These are phyloP conservation scores for Emericellopsis cladophorae DNA, from an alignment of 2,329 filamentous ascomycete genomes.

Conservation along the genomic window DNA sequence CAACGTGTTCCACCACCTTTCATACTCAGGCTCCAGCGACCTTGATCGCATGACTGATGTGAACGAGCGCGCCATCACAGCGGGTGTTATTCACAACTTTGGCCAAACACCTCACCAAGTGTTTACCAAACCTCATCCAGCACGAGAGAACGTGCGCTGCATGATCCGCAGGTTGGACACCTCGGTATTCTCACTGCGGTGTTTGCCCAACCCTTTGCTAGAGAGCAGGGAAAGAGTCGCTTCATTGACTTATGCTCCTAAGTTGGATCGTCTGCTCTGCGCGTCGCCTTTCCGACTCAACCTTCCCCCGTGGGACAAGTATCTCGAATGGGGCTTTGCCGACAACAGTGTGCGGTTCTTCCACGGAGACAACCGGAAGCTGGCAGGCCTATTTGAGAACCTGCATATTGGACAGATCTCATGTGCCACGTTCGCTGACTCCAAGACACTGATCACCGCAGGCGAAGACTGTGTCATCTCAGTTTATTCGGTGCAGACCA, in stretches of 20 bases:
- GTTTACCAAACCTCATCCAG: slow-evolving; percentile 68
- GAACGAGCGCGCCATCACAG: slow-evolving; percentile 75
- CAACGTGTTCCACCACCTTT: slow-evolving; percentile 93
- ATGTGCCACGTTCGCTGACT: slow-evolving; percentile 73
- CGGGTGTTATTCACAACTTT: slow-evolving; percentile 96
- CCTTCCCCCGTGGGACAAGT: slow-evolving; percentile 84
- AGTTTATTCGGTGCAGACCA: slow-evolving; percentile 60
- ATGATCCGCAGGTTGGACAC: slow-evolving; percentile 64
- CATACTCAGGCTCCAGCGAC: slow-evolving; percentile 87
- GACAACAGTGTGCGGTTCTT: slow-evolving; percentile 91
- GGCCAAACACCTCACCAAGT: slow-evolving; percentile 95
- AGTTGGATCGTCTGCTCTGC: slow-evolving; percentile 72
- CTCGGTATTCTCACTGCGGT: slow-evolving; percentile 61
- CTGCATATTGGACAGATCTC: slow-evolving; percentile 86
- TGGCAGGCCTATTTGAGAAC: slow-evolving; percentile 84
- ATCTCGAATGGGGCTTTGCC: slow-evolving; percentile 90
- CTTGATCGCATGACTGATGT: slow-evolving; percentile 83
- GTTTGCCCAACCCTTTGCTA: slow-evolving; percentile 66
- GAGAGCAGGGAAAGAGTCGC: slow-evolving; percentile 68
- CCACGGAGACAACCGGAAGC: slow-evolving; percentile 64
- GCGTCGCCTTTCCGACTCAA: slow-evolving; percentile 77
- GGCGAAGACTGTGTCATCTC: slow-evolving; percentile 88
- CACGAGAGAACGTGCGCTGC: slow-evolving; percentile 56
- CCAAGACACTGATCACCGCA: slow-evolving; percentile 79
- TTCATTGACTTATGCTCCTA: slow-evolving; percentile 64